A percentile compares a stretch with the other conserved stretches of the same genome.
Conservation (phyloP, 2,329 filamentous ascomycete species). For the Monosporascus sp. region DNA sequence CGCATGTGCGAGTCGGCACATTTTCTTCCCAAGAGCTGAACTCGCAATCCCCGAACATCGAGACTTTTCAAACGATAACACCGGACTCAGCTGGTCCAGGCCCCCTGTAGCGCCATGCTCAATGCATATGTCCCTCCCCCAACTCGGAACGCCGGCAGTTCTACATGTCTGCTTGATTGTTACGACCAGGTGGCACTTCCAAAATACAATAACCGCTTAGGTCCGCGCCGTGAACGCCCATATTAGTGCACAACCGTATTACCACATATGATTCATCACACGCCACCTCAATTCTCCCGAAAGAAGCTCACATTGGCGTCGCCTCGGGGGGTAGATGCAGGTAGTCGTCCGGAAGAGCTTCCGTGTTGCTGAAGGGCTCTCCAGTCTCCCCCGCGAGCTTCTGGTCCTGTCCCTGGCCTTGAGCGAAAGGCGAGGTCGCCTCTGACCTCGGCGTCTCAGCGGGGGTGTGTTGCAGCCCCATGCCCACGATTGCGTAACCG, state of each 20-base stretch:
- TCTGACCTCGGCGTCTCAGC: slow-evolving; percentile 33
- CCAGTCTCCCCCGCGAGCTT: slow-evolving; percentile 14
- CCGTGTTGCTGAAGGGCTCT: slow-evolving; percentile 17
- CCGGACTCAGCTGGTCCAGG: background rate
- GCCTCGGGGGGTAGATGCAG: slow-evolving; percentile 16
- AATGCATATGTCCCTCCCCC: background rate
- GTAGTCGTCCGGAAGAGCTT: slow-evolving; percentile 15
- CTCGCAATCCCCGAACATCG: background rate
- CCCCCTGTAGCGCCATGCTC: background rate
- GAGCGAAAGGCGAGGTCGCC: slow-evolving; percentile 15
- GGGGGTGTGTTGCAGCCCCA: slow-evolving; percentile 37
- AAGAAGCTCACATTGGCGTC: slow-evolving; percentile 4
- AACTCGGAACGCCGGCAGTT: background rate
- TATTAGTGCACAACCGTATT: background rate
- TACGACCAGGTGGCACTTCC: background rate
- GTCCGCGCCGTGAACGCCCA: background rate
- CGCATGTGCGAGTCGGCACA: background rate
- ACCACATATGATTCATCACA: background rate
- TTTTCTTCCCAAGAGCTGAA: background rate
- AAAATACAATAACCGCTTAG: background rate
- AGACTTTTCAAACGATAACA: background rate
- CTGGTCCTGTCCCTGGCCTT: slow-evolving; percentile 2
- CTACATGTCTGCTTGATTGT: background rate
- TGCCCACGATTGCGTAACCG: slow-evolving; percentile 33
- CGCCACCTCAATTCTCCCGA: background rate